Base-by-base conservation (phyloP, 305 asterid genomes). In the Fraxinus nigra region DNA sequence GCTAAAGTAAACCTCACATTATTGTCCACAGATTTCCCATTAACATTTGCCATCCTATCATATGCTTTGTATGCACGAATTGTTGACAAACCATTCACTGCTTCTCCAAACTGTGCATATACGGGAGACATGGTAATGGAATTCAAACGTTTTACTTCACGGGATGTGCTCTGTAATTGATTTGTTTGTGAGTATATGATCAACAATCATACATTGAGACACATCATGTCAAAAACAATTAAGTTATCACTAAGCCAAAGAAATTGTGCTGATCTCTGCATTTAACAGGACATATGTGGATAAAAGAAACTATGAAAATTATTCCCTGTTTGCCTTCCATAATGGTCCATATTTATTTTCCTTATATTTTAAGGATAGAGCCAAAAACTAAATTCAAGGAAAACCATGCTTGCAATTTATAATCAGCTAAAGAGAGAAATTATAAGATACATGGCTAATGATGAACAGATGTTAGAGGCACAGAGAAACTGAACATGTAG, bases 31-130 rank as follows among this genome's bases (percentile, higher is more conserved):
- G 97, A 88, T 77, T 86, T 92, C 78, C 99, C 98, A 30, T 94
- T 94, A 14, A 96, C 89, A 63, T 51, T 80, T 59, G 97, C 90
- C 99, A 96, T 94, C 78, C 98, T 84, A 80, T 92, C 97, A 30
- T 96, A 94, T 38, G 98, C 98, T 87, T 94, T 94, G 83, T 93
- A 94, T 46, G 98, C 99, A 80, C 98, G 98, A 79, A 96, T 96
- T 37, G 99, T 87, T 8, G 98, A 91, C 43, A 96, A 76, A 56
- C 99, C 99, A 67, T 96, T 94, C 56, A 96, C 82, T 11, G 99
- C 97, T 92, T 96, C 99, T 78, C 97, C 95, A 82, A 96, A 96
- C 86, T 96, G 98, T 43, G 99, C 99, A 84, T 96, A 96, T 16
- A 96, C 98, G 26, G 99, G 99, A 79, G 99, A 96, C 80, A 98